Evolutionary conservation across 164 flowering plant genomes (phyloP).

Genomic region (Cinnamomum micranthum): DNA sequence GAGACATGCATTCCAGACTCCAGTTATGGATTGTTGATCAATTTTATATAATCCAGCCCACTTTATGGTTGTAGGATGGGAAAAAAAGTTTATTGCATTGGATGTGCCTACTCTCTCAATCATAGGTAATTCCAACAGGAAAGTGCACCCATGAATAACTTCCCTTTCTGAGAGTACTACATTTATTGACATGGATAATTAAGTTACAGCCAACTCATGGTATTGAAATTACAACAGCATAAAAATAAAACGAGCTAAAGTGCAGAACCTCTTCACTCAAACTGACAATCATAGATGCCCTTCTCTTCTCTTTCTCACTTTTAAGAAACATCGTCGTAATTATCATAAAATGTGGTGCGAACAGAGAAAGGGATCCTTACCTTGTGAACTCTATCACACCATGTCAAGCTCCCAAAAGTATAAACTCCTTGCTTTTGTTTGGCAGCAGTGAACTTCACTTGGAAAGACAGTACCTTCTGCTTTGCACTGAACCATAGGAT

Average conservation of each 20-base stretch:
- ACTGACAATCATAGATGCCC: background rate
- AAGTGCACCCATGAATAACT: no score
- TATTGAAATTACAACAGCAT: no score
- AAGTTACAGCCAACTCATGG: background rate
- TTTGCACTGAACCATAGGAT: constrained; percentile 40
- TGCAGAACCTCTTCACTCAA: background rate
- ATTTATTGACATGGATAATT: background rate
- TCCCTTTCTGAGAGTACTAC: no score
- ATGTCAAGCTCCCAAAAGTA: constrained; percentile 47
- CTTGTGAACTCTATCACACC: constrained; percentile 45
- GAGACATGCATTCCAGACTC: no score
- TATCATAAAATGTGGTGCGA: background rate
- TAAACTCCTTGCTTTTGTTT: constrained; percentile 37
- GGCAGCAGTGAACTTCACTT: constrained; percentile 28
- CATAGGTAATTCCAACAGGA: no score
- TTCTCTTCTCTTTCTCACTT: background rate
- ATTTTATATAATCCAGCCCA: no score
- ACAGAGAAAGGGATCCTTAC: constrained; percentile 27
- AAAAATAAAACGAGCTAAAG: background rate
- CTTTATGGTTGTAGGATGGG: no score
- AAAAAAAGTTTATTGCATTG: no score
- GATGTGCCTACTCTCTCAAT: no score
- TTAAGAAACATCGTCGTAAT: background rate
- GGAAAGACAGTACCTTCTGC: constrained; percentile 32
- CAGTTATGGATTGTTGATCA: no score